phyloP scores from a whole-genome alignment of 2,329 filamentous ascomycete genomes.

The Neofusicoccum cordaticola region DNA sequence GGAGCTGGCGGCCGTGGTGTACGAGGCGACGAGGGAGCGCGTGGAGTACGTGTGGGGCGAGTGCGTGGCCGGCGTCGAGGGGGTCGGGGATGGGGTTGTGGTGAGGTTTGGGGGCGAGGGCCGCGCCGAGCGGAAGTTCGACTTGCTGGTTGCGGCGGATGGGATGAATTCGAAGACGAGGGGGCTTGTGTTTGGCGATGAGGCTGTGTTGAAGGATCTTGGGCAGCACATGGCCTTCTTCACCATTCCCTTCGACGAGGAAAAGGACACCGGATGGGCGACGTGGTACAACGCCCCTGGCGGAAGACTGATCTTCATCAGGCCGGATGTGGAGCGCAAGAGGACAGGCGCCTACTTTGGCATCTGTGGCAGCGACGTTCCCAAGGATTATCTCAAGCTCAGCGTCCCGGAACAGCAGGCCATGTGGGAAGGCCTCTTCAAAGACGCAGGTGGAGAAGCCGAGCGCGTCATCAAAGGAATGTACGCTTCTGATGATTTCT shows the following conservation, averaged over 20 bases:
- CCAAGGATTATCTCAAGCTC: slow-evolving; percentile 25
- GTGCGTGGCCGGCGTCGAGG: slow-evolving; percentile 22
- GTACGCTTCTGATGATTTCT: slow-evolving; percentile 43
- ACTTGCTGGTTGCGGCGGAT: slow-evolving; percentile 32
- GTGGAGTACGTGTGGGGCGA: slow-evolving; percentile 26
- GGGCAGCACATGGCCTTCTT: slow-evolving; percentile 33
- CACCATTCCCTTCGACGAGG: slow-evolving; percentile 25
- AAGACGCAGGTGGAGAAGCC: slow-evolving; percentile 38
- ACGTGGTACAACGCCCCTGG: slow-evolving; percentile 28
- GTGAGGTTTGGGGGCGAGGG: slow-evolving; percentile 28
- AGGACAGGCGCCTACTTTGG: slow-evolving; percentile 25
- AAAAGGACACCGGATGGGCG: slow-evolving; percentile 24
- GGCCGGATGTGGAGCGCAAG: slow-evolving; percentile 25
- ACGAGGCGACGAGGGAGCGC: slow-evolving; percentile 20
- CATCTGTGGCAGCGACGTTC: slow-evolving; percentile 22
- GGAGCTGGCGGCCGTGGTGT: slow-evolving; percentile 35
- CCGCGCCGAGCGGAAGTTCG: slow-evolving; percentile 20
- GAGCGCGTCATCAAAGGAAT: slow-evolving; percentile 39
- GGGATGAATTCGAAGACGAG: slow-evolving; percentile 31
- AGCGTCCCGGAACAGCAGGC: slow-evolving; percentile 21
- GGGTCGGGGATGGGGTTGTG: slow-evolving; percentile 21
- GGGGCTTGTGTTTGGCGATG: slow-evolving; percentile 25
- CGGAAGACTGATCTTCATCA: slow-evolving; percentile 25
- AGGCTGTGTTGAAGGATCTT: slow-evolving; percentile 24
- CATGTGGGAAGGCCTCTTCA: slow-evolving; percentile 29